phyloP scores from a whole-genome alignment of 2,329 filamentous ascomycete genomes.

The Claviceps citrina region DNA sequence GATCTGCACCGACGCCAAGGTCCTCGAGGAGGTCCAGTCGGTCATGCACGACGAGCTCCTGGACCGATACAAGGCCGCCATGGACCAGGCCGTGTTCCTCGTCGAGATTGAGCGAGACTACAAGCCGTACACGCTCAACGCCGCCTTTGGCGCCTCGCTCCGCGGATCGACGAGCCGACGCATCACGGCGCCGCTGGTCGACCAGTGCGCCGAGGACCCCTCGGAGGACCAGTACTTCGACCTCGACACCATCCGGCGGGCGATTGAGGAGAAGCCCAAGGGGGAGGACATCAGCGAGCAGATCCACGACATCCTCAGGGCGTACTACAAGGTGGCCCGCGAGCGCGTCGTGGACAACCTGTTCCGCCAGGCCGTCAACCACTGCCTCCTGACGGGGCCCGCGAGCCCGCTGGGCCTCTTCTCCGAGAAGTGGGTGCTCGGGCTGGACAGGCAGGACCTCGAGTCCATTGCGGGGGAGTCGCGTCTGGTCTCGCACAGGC shows the following conservation, averaged over 20 bases:
- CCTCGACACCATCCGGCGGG: neutral
- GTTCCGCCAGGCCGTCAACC: constrained; percentile 33
- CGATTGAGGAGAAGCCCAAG: constrained; percentile 13
- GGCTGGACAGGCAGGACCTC: neutral
- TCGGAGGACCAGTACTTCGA: neutral
- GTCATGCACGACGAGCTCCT: constrained; percentile 32
- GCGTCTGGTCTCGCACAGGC: neutral
- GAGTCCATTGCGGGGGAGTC: constrained; percentile 1
- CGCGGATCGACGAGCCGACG: constrained; percentile 12
- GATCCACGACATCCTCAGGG: constrained; percentile 43
- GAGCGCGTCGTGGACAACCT: constrained; percentile 50
- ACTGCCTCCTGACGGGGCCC: constrained; percentile 3
- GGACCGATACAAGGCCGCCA: constrained; percentile 29
- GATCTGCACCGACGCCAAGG: constrained; percentile 27
- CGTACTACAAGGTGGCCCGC: constrained; percentile 46
- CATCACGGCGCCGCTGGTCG: neutral
- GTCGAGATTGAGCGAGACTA: constrained; percentile 33
- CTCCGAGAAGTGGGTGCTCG: constrained; percentile 2
- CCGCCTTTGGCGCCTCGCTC: constrained; percentile 31
- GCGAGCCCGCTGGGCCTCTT: constrained; percentile 3
- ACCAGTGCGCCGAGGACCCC: neutral
- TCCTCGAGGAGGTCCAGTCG: constrained; percentile 26
- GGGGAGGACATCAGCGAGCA: constrained; percentile 27
- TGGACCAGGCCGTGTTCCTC: constrained; percentile 35
- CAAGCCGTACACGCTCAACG: constrained; percentile 34